phyloP scores from a whole-genome alignment of 176 grass and related monocot genomes.

The Coix lacrymajobi region DNA sequence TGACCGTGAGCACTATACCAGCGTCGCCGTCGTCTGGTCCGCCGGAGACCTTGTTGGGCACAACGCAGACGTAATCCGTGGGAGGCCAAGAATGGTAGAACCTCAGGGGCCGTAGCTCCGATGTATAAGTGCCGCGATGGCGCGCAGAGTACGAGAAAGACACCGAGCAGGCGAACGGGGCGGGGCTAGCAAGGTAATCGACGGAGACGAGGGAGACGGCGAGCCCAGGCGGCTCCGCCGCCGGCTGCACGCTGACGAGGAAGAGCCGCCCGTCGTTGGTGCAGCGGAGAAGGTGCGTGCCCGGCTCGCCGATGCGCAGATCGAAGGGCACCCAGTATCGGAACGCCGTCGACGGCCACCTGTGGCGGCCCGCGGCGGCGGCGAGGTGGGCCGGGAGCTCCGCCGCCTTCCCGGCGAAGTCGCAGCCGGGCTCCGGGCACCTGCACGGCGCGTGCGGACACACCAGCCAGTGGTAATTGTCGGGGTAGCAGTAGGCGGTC shows the following conservation, averaged over 20 bases:
- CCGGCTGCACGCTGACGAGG: not conserved
- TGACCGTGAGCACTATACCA: not conserved
- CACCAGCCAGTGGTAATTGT: fast-evolving
- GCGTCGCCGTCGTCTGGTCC: not conserved
- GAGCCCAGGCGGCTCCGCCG: not conserved
- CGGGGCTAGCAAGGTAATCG: not conserved
- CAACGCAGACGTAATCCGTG: not conserved
- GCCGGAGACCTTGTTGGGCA: not conserved
- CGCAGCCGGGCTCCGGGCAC: not conserved
- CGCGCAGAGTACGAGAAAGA: not conserved
- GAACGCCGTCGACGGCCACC: not conserved
- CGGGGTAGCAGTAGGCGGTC: not conserved
- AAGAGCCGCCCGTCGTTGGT: not conserved
- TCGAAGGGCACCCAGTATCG: not conserved
- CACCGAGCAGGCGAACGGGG: not conserved
- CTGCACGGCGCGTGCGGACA: not conserved
- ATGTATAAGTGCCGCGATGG: not conserved
- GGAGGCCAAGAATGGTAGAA: not conserved
- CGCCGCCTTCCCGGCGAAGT: not conserved
- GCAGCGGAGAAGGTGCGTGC: not conserved
- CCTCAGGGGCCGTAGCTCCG: not conserved
- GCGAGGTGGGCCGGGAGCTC: not conserved
- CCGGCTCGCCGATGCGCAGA: not conserved
- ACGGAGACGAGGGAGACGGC: not conserved
- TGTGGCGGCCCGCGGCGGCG: not conserved